Evolutionary conservation across 352 stramenopile genomes (phyloP).

Genomic region (Phytophthora macrochlamydospora): DNA sequence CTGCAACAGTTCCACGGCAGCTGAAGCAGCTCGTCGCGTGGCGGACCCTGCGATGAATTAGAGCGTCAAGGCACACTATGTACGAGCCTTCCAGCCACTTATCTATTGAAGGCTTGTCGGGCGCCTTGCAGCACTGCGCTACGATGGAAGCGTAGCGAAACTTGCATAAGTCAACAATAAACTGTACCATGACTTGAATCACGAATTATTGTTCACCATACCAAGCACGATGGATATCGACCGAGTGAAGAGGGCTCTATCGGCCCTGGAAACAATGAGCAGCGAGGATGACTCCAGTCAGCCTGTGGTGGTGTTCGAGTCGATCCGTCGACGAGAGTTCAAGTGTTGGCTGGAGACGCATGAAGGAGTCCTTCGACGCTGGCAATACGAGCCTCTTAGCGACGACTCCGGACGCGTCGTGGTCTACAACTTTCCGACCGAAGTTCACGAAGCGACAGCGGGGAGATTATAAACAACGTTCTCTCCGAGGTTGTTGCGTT

Average conservation of each 20-base stretch:
- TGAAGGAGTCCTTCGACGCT: constrained; percentile 15
- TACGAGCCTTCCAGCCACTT: constrained; percentile 17
- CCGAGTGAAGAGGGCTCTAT: not conserved
- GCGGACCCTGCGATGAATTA: constrained; percentile 19
- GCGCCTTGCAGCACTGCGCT: constrained; percentile 2
- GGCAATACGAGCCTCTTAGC: constrained; percentile 23
- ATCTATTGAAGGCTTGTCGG: constrained; percentile 32
- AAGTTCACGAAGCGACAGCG: constrained; percentile 5
- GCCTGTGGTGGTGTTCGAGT: constrained; percentile 25
- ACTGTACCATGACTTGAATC: constrained; percentile 25
- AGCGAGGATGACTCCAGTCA: not conserved
- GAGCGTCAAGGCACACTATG: constrained; percentile 6
- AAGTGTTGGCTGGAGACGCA: constrained; percentile 11
- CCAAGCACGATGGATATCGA: not conserved
- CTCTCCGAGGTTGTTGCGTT: constrained; percentile 1
- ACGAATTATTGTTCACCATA: too few relatives aligned
- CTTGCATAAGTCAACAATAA: constrained; percentile 24
- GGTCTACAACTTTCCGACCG: constrained; percentile 8
- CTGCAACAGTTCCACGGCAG: constrained; percentile 32
- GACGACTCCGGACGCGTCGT: constrained; percentile 2
- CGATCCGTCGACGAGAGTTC: constrained; percentile 15
- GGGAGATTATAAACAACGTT: not conserved
- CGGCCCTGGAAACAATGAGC: not conserved
- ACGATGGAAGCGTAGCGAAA: constrained; percentile 12
- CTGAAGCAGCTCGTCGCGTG: constrained; percentile 34